Conservation (phyloP, 2,329 filamentous ascomycete genomes). For the Colletotrichum sp. region DNA sequence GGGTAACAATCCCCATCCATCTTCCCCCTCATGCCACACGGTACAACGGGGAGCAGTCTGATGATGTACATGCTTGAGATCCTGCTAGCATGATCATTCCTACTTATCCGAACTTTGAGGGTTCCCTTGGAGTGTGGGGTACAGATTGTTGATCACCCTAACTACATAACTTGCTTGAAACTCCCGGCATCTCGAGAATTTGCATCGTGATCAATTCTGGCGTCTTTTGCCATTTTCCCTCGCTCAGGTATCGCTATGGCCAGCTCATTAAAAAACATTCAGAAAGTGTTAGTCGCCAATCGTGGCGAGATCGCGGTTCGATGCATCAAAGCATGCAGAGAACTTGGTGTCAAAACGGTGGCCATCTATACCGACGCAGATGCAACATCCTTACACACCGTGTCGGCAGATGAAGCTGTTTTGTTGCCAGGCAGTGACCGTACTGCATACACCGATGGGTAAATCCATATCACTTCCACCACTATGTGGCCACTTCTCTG, state of each 20-base stretch:
- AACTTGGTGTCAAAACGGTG: slow-evolving; percentile 54
- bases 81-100: neutral
- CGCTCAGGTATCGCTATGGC: neutral
- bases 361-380: slow-evolving; percentile 49
- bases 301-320: slow-evolving; percentile 63
- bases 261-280: neutral
- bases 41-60: neutral
- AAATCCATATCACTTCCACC: neutral
- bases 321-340: slow-evolving; percentile 49
- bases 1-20: neutral
- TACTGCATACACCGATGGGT: neutral
- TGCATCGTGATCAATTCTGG: neutral
- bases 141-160: neutral
- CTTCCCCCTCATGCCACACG: neutral
- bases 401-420: neutral
- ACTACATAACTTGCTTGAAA: neutral
- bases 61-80: neutral
- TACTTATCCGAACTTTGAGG: neutral
- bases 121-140: neutral
- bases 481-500: neutral
- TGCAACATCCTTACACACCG: neutral
- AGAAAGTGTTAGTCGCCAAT: slow-evolving; percentile 58
- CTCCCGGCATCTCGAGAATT: neutral
- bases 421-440: neutral
- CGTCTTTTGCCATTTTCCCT: neutral